Evolutionary conservation across 768 basidiomycete genomes (phyloP), one percentile per base, ranked within the genome.

Genomic region (Suillus clintonianus): DNA sequence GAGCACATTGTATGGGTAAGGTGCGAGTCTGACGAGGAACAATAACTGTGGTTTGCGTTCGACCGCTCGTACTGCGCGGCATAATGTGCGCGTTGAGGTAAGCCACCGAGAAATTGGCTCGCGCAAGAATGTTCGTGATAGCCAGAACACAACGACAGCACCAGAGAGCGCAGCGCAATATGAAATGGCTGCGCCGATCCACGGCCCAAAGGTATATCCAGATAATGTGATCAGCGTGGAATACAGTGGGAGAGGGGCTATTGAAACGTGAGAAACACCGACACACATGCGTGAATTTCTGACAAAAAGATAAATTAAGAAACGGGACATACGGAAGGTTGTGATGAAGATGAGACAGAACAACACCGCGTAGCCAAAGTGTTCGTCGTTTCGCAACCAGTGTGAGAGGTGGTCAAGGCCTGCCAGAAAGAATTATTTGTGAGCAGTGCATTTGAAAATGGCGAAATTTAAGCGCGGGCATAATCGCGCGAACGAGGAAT

Each of bases 1-100:
- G 88, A 97, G 93, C 71, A 97, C 91, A 78, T 97, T 97, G 80
- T 91, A 94, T 0, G 91, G 92, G 73, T 94, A 94, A 4, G 93
- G 93, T n/a, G 92, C 94, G 61, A 95, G 83, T 57, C 95, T 90
- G 69, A 97, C 92, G 64, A 97, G 86, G 80, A 97, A 94, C 22
- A 97, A 86, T 5, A 97, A 83, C 70, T 89, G 89, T 0, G 95
- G 95, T 59, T 89, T 87, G 76, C 88, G 88, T 79, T 96, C 94
- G 68, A 97, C 90, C 27, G 94, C 94, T 41, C 88, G 84, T 11
- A 97, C 89, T 62, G 92, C 91, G 54, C 93, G 89, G 67, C 86
- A 88, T 72, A 96, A 85, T 13, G 89, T 87, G 56, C 83, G 78
- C 1, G 91, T 87, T 17, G 84, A 87, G 32, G 86, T 82, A 11